These are phyloP conservation scores for Eutypella sp. DNA, from an alignment of 2,329 filamentous ascomycete genomes.

Conservation along the genomic window DNA sequence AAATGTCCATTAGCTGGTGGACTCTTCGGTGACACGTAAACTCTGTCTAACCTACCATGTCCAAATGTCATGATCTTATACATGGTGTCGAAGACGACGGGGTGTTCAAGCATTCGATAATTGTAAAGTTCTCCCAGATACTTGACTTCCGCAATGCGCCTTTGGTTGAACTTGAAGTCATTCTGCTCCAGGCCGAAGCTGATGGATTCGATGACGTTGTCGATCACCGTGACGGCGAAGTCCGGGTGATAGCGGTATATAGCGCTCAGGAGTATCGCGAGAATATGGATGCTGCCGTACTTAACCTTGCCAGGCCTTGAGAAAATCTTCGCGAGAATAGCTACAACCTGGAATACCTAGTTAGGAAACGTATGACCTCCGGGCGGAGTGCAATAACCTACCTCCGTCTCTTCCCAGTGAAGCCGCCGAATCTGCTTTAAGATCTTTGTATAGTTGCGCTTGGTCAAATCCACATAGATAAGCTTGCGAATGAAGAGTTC, in stretches of 20 bases:
- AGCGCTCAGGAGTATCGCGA: constrained; percentile 83
- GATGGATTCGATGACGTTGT: constrained; percentile 85
- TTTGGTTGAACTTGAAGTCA: constrained; percentile 96
- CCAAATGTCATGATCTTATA: constrained; percentile 94
- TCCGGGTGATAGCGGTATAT: constrained; percentile 87
- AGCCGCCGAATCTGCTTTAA: constrained; percentile 91
- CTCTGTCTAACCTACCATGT: constrained; percentile 50
- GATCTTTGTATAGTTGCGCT: constrained; percentile 88
- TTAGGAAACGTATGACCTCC: constrained; percentile 12
- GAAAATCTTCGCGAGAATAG: constrained; percentile 82
- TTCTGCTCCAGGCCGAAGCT: constrained; percentile 87
- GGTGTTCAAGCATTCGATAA: constrained; percentile 93
- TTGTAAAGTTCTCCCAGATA: constrained; percentile 96
- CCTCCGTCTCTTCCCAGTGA: constrained; percentile 93
- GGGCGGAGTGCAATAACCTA: constrained; percentile 26
- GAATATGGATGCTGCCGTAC: constrained; percentile 91
- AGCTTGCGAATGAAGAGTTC: constrained; percentile 91
- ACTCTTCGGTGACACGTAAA: background rate
- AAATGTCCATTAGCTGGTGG: constrained; percentile 12
- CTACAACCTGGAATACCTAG: constrained; percentile 51
- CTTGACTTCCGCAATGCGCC: constrained; percentile 90
- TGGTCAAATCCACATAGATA: constrained; percentile 89
- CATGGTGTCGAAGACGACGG: constrained; percentile 89
- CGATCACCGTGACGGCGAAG: constrained; percentile 87
- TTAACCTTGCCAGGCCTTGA: constrained; percentile 96